Base-by-base conservation (phyloP, 2,329 filamentous ascomycete species). In the Leptodontidium sp. region DNA sequence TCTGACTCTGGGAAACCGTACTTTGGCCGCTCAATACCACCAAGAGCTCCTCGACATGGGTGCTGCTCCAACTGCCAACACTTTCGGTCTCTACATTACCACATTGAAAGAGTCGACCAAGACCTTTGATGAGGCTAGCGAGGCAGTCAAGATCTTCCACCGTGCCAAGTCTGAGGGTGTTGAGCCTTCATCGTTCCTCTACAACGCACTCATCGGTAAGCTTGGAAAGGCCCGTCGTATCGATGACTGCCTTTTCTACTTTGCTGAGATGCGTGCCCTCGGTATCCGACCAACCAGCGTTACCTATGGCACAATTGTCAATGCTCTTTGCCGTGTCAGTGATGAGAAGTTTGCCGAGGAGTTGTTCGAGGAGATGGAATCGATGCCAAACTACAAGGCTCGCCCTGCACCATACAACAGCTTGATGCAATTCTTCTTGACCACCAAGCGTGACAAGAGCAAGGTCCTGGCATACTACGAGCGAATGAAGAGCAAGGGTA, bases 371-470 rank as follows among this genome's bases (percentile, higher is more conserved):
- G 96, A 99, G 84, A 99, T 99, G 96, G 96, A 99, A 84, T 89
- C 91, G 58, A 97, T 97, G 91, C 91, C 94, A 67, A 99, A 99
- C 84, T 99, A 99, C 88, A 98, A 98, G 85, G 93, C 96, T 50
- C 91, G 96, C 11, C 94, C 96, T 32, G 96, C 96, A 29, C 96
- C 96, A 0, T 99, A 99, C 86, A 98, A 99, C 85, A 97, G 93
- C 81, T 92, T 99, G 90, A 99, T 99, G 89, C 96, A 99, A 80
- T 98, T 97, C 84, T 99, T 98, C 88, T 85, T 98, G 74, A 97
- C 93, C 67, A 98, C 95, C 66, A 98, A 98, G 88, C 93, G 94
- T 64, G 95, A 99, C 80, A 95, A 96, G 82, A 84, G 86, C 80
- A 98, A 98, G 88, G 95, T 98, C 5, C 86, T 99, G 29, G 87